Evolutionary conservation across 2,329 filamentous ascomycete species (phyloP), one percentile per base, ranked within the genome.

Genomic region (Albifimbria verrucaria): DNA sequence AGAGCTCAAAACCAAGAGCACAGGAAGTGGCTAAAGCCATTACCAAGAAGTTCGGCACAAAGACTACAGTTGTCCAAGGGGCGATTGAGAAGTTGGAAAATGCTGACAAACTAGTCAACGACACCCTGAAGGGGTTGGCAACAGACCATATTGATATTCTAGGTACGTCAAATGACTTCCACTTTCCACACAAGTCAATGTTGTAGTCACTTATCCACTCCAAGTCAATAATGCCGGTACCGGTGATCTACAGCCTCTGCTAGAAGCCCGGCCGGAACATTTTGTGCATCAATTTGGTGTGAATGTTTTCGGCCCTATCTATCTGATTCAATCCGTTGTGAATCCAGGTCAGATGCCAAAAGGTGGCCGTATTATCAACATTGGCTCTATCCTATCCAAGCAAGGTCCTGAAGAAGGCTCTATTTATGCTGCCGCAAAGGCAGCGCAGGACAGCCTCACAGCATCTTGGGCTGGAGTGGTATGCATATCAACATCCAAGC

Each of bases 111-210:
- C 58, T 73, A 17, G 66, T 71, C 24, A 39, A 61, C 10, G 61
- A 70, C 50, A 68, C 66, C 0, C 58, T 73, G 10, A 55, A 61
- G 28, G 62, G 55, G 3, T 65, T 73, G 36, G 51, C 52, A 4
- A 60, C 57, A 0, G 62, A 69, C 48, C 63, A 66, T 12, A 65
- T 74, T 39, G 71, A 74, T 50, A 73, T 74, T 32, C 59, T 74
- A 3, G 62, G 71, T 72, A 60, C 11, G n/a, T n/a, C n/a, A n/a
- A n/a, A n/a, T n/a, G n/a, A n/a, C n/a, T n/a, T n/a, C n/a, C n/a
- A n/a, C n/a, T n/a, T 63, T 57, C 25, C 47, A 49, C 36, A 45
- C 20, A 49, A 21, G 44, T 7, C 20, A 15, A 15, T 12, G 12
- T n/a, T 25, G 25, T 48, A 48, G 18, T 24, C 11, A 18, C 46